Base-by-base conservation (phyloP, 2,329 filamentous ascomycete species). In the Neonectria sp. region DNA sequence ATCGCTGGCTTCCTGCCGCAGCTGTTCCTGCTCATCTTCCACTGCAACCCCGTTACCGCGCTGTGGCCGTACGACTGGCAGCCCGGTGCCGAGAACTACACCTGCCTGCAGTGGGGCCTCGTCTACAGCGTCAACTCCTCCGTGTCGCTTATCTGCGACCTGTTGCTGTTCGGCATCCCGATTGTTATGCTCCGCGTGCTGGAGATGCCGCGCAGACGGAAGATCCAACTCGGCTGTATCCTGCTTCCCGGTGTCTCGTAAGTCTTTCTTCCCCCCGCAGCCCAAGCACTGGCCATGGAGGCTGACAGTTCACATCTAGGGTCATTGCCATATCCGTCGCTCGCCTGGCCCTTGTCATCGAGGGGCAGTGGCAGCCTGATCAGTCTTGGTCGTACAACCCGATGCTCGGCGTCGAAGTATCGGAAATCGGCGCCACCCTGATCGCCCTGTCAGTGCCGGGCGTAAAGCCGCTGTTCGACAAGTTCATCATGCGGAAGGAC, bases 1-100 rank as follows among this genome's bases (percentile, higher is more conserved):
- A 69, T 83, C 37, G 80, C 77, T 7, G 83, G 82, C 0, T 87
- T 81, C 55, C 65, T 88, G 2, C 82, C 85, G 0, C 86, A 88
- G 63, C 76, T 88, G 13, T 79, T 86, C 29, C 79, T 88, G 2
- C 77, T 88, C 55, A 79, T 88, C 63, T 86, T 88, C 67, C 86
- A 88, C 73, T 88, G 86, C 65, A 73, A 71, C 2, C 86, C 86
- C 0, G 84, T 87, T 0, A 88, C 86, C 1, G 84, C 80, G 0
- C 74, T 85, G 3, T 88, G 86, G 86, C 86, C 86, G 0, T 88
- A 88, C 60, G 79, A 75, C 1, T 88, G 82, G 79, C 84, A 88
- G 69, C 71, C 77, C 0, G 79, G 79, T 11, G 77, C 71, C 11
- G 76, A 75, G 2, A 67, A 79, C 3, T 88, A 85, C 68, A 79